Evolutionary conservation across 345 rosid genomes (phyloP).

Genomic region (Melaleuca quinquenervia): DNA sequence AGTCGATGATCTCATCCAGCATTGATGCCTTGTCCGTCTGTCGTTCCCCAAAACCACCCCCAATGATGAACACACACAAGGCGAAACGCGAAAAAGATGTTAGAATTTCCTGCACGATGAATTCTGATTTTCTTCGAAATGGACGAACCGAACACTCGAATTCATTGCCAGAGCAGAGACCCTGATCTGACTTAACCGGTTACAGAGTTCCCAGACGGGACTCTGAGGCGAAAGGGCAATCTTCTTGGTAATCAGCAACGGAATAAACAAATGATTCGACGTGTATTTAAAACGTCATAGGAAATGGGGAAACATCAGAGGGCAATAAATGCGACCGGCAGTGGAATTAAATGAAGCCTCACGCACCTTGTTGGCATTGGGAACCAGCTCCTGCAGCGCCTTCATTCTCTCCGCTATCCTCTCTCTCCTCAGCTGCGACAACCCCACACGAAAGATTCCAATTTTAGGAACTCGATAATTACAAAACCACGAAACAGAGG

Average conservation of each 20-base stretch:
- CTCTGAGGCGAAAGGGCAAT: not conserved
- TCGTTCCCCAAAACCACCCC: slow-evolving; percentile 18
- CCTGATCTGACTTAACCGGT: not conserved
- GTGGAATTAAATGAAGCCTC: not conserved
- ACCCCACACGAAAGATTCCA: not conserved
- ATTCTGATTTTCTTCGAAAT: not conserved
- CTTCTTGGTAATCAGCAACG: not conserved
- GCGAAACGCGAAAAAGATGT: not conserved
- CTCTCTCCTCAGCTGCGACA: slow-evolving; percentile 73
- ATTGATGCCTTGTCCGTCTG: slow-evolving; percentile 99
- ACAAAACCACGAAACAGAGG: not conserved
- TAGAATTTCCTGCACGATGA: not conserved
- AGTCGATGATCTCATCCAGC: slow-evolving; percentile 98
- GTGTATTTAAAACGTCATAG: not conserved
- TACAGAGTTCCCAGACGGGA: not conserved
- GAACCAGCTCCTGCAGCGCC: slow-evolving; percentile 94
- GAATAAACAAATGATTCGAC: not conserved
- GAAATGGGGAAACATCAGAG: not conserved
- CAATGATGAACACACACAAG: not conserved
- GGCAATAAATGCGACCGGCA: not conserved
- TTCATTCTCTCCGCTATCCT: slow-evolving; percentile 98
- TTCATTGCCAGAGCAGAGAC: not conserved
- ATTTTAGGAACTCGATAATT: not conserved
- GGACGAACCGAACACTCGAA: not conserved
- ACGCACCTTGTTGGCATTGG: slow-evolving; percentile 85